Evolutionary conservation across 805 yeast species (phyloP), one percentile per base, ranked within the genome.

Genomic region (Candida schatavii): DNA sequence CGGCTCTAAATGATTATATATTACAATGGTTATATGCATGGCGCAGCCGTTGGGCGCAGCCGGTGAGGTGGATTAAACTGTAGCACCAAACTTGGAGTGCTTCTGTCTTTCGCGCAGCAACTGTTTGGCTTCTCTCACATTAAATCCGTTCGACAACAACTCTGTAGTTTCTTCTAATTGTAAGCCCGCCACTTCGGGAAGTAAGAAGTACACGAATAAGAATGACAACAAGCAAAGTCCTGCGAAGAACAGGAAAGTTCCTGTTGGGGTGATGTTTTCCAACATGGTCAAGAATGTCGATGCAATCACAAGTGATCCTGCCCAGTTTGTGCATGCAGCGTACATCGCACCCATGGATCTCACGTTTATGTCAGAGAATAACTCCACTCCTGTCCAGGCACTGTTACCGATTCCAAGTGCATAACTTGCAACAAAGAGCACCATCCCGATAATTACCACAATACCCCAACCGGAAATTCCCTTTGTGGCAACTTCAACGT

Each of bases 351-450:
- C 98, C 36, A 88, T 75, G 45, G 96, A 95, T 61, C 99, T 81
- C 26, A 91, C 97, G 47, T 81, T 78, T 20, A 70, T 73, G 73
- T 90, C 96, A 27, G 97, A 93, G 69, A 93, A 89, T 57, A 91
- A 70, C 66, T 91, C 99, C 43, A 91, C 85, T 59, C 93, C 97
- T 60, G 91, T 96, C 99, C 99, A 91, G 43, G 98, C 97, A 42
- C 88, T 93, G 62, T 91, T 90, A 67, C 99, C 99, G 51, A 90
- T 87, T 51, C 98, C 98, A 50, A 88, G 71, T 37, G 97, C 96
- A 61, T 90, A 91, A 41, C 84, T 81, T 2, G 96, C 97, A 35
- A 90, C 97, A 58, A 73, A 93, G 31, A 80, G 61, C 48, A 91
- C 88, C 87, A 90, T 89, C 40, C 88, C 82, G 29, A 89, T 74